phyloP scores from a whole-genome alignment of 1,284 basidiomycete genomes.

The Cerioporus squamosus region DNA sequence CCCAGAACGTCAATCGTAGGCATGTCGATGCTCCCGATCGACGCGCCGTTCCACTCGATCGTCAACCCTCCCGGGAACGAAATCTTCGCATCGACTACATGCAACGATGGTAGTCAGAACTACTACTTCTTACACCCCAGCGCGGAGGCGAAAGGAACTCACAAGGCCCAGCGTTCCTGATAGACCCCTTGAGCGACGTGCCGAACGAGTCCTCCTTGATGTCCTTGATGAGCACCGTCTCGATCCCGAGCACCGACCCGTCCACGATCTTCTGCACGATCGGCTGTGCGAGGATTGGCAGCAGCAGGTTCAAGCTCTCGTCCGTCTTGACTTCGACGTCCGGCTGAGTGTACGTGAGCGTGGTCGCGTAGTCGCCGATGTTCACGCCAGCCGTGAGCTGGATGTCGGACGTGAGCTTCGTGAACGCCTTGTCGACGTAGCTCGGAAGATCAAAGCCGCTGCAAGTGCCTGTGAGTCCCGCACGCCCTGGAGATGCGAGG shows the following conservation, averaged over 20 bases:
- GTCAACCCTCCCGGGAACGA: slow-evolving; percentile 67
- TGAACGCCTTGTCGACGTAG: slow-evolving; percentile 72
- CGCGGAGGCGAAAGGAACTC: slow-evolving; percentile 31
- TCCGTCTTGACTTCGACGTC: slow-evolving; percentile 66
- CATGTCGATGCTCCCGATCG: slow-evolving; percentile 69
- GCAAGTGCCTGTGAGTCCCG: slow-evolving; percentile 3
- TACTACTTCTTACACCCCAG: background rate
- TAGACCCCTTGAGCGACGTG: slow-evolving; percentile 63
- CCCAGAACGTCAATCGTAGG: slow-evolving; percentile 58
- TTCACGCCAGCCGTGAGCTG: slow-evolving; percentile 56
- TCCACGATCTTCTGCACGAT: slow-evolving; percentile 82
- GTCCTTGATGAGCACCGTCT: slow-evolving; percentile 61
- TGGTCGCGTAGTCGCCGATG: slow-evolving; percentile 73
- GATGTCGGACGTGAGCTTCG: slow-evolving; percentile 66
- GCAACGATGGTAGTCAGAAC: slow-evolving; percentile 10
- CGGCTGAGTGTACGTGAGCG: slow-evolving; percentile 64
- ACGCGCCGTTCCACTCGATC: slow-evolving; percentile 64
- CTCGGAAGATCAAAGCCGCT: slow-evolving; percentile 72
- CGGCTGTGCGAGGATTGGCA: slow-evolving; percentile 75
- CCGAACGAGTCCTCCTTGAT: slow-evolving; percentile 64
- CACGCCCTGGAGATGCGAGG: background rate
- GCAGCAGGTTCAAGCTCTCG: slow-evolving; percentile 62
- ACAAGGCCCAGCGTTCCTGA: slow-evolving; percentile 81
- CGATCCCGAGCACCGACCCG: slow-evolving; percentile 59
- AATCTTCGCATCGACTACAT: slow-evolving; percentile 71